phyloP scores from a whole-genome alignment of 31 red algal species.

The Bonnemaisonia californica region DNA sequence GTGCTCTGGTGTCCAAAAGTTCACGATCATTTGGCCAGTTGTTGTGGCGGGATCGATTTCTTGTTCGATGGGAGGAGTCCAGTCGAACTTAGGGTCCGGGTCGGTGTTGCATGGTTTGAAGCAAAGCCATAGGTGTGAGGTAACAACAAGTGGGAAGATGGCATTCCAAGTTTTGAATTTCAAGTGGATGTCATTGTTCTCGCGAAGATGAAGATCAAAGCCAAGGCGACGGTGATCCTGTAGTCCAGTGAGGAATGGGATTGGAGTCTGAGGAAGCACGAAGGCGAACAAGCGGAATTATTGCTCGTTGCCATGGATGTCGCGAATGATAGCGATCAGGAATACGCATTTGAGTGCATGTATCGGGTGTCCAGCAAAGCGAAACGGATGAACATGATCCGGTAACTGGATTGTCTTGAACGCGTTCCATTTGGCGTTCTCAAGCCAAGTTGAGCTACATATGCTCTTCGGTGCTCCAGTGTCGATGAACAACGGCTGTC shows the following conservation, averaged over 20 bases:
- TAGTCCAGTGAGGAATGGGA: slow-evolving; percentile 35
- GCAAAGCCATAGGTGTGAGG: slow-evolving; percentile 23
- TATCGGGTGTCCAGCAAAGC: too few species aligned
- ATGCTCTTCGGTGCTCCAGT: too few species aligned
- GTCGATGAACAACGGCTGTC: too few species aligned
- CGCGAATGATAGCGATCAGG: too few species aligned
- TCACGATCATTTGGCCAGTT: not conserved
- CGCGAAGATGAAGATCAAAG: slow-evolving; percentile 28
- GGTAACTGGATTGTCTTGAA: too few species aligned
- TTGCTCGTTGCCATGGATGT: too few species aligned
- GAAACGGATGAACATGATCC: too few species aligned
- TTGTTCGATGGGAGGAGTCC: not conserved
- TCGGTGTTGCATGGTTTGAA: not conserved
- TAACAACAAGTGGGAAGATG: not conserved
- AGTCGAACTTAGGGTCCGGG: slow-evolving; percentile 15
- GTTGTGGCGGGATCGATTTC: slow-evolving; percentile 1
- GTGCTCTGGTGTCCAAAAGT: not conserved
- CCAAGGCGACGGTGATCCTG: not conserved
- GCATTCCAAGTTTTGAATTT: slow-evolving; percentile 21
- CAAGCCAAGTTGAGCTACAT: too few species aligned
- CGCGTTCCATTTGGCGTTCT: too few species aligned
- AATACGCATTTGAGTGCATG: too few species aligned
- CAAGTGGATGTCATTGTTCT: slow-evolving; percentile 20
- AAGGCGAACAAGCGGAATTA: slow-evolving; percentile 33
- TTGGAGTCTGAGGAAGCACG: slow-evolving; percentile 32